Conservation (phyloP, 305 asterid genomes). For the Fraxinus sp. region DNA sequence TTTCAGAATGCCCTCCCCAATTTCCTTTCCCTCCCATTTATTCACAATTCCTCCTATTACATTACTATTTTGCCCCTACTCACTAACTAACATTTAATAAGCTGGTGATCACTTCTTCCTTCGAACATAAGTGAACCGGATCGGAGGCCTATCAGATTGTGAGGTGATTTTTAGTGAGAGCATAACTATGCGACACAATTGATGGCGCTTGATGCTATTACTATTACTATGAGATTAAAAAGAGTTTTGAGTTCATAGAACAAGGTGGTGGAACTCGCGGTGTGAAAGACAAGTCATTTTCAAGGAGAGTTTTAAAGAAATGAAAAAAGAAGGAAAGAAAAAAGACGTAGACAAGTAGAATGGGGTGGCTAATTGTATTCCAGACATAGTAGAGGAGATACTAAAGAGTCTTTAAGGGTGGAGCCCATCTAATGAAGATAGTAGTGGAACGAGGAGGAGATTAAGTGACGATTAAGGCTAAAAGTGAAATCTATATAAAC, state of each 20-base stretch:
- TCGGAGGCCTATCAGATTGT: not conserved
- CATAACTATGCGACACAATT: not conserved
- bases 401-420: not conserved
- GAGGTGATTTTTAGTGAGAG: not conserved
- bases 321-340: not conserved
- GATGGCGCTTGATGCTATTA: not conserved
- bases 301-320: not conserved
- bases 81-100: too few species aligned
- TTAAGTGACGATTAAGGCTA: not conserved
- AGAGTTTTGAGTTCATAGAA: not conserved
- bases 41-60: too few species aligned
- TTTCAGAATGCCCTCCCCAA: too few species aligned
- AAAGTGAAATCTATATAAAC: not conserved
- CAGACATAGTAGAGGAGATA: not conserved
- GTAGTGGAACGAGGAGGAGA: not conserved
- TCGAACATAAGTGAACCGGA: too few species aligned
- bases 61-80: too few species aligned
- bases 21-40: too few species aligned
- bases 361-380: not conserved
- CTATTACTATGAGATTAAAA: not conserved
- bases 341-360: not conserved
- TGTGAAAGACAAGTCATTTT: not conserved
- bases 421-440: not conserved
- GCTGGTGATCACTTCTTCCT: too few species aligned
- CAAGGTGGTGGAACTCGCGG: not conserved